phyloP scores from a whole-genome alignment of 140 eudicot species.

The Senecio squalidus region DNA sequence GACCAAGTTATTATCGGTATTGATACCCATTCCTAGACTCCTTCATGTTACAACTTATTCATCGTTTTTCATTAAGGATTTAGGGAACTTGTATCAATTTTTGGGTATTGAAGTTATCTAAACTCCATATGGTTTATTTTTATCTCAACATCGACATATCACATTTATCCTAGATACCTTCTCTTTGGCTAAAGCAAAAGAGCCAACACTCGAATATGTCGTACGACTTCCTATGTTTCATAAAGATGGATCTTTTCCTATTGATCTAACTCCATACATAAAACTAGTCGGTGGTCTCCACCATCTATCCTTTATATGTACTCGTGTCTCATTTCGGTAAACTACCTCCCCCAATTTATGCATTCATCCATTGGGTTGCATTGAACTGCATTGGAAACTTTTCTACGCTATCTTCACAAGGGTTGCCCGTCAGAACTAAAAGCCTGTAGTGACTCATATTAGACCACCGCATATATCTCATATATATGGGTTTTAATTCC shows the following conservation, averaged over 20 bases:
- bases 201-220: neutral
- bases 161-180: neutral
- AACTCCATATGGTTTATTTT: neutral
- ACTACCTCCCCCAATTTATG: neutral
- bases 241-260: neutral
- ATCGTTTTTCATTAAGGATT: neutral
- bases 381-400: neutral
- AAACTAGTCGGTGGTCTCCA: neutral
- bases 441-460: neutral
- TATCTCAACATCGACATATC: neutral
- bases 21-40: too few species aligned
- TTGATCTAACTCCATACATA: neutral
- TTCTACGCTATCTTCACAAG: neutral
- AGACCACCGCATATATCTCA: neutral
- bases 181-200: neutral
- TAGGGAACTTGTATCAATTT: neutral
- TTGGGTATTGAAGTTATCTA: neutral
- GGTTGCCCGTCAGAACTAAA: neutral
- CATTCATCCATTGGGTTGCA: neutral
- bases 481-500: neutral
- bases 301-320: neutral
- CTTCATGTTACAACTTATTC: neutral
- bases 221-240: neutral
- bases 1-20: too few species aligned
- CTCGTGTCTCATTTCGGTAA: neutral